Percentiles rank a stretch among this genome's conserved stretches.
Evolutionary conservation across 1,284 basidiomycete species (phyloP).

Genomic region (Heimioporus retisporus): DNA sequence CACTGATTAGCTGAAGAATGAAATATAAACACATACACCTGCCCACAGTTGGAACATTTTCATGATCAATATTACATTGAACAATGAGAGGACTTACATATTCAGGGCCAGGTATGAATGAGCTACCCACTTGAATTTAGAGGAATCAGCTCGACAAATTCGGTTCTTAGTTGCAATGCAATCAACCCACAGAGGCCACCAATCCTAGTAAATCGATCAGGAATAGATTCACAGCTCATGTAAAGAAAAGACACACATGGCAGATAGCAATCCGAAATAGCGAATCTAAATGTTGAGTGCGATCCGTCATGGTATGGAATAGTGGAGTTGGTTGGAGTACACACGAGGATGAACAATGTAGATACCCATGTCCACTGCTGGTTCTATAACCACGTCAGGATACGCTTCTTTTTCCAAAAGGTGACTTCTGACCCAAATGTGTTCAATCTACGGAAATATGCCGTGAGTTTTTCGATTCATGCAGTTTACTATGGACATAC

Average conservation of each 20-base stretch:
- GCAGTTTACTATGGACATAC: neutral
- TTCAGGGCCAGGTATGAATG: neutral
- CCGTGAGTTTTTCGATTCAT: neutral
- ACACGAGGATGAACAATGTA: conserved; percentile 1
- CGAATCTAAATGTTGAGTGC: neutral
- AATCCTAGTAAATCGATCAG: neutral
- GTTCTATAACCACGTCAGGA: conserved; percentile 2
- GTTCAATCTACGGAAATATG: neutral
- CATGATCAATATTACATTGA: neutral
- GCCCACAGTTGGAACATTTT: neutral
- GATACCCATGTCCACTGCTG: neutral
- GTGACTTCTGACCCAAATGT: conserved; percentile 1
- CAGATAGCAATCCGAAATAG: conserved; percentile 7
- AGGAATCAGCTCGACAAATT: neutral
- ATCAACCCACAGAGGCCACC: neutral
- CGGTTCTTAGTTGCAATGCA: neutral
- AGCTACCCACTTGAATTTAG: neutral
- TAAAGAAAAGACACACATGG: neutral
- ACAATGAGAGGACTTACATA: neutral
- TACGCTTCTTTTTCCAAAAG: neutral
- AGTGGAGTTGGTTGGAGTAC: neutral
- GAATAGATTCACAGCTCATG: neutral
- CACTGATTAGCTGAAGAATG: neutral
- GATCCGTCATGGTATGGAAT: neutral
- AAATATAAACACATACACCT: conserved; percentile 2